These are phyloP conservation scores for Monilinia fructicola DNA, from an alignment of 2,329 filamentous ascomycete genomes.

Conservation along the genomic window DNA sequence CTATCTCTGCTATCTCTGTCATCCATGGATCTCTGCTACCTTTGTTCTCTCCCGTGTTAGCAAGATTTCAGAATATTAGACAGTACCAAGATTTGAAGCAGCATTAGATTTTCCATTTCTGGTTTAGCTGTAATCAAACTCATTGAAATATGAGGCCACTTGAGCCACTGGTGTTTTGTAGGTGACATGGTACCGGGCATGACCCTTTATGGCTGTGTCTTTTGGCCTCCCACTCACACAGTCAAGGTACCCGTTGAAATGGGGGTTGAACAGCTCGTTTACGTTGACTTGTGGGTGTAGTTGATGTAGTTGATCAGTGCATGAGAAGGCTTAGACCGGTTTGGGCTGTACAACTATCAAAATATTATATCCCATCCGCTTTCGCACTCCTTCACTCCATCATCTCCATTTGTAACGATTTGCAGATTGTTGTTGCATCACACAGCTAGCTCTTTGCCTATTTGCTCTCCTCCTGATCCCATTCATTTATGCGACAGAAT, in stretches of 20 bases:
- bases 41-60: not conserved
- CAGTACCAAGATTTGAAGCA: not conserved
- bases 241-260: constrained; percentile 14
- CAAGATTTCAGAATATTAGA: not conserved
- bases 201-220: constrained; percentile 1
- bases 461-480: not conserved
- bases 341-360: not conserved
- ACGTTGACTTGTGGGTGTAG: constrained; percentile 11
- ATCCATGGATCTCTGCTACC: not conserved
- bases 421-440: constrained; percentile 8
- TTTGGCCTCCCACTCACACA: not conserved
- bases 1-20: constrained; percentile 7
- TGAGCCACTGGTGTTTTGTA: constrained; percentile 2
- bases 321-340: constrained; percentile 21
- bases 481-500: not conserved
- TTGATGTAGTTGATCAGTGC: constrained; percentile 19
- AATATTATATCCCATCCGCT: not conserved
- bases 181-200: not conserved
- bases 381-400: constrained; percentile 2
- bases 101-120: constrained; percentile 13
- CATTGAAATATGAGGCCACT: constrained; percentile 15
- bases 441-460: not conserved
- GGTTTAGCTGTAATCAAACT: constrained; percentile 7
- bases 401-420: not conserved
- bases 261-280: not conserved